phyloP scores from a whole-genome alignment of 2,329 filamentous ascomycete genomes.

The Cryphonectria carpinicola region DNA sequence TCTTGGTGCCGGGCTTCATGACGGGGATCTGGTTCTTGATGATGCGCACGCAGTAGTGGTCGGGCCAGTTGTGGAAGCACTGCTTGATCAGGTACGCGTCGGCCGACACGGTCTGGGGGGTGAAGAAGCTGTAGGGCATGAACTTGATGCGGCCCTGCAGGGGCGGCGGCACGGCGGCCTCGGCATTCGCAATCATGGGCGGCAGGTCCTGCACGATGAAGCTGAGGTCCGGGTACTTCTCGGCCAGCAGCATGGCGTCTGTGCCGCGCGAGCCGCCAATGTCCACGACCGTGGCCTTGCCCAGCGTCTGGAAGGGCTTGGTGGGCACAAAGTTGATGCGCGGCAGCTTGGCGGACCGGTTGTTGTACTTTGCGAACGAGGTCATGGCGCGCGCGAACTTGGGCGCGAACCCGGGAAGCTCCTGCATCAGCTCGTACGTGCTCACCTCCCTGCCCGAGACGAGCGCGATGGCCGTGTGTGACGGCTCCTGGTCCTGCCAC shows the following conservation, averaged over 20 bases:
- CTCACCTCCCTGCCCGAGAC: slow-evolving; percentile 3
- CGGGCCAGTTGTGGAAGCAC: slow-evolving; percentile 32
- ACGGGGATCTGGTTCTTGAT: slow-evolving; percentile 30
- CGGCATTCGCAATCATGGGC: not conserved
- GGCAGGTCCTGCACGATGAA: slow-evolving; percentile 23
- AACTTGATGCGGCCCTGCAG: slow-evolving; percentile 4
- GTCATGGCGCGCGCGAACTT: slow-evolving; percentile 20
- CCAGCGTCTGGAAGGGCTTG: slow-evolving; percentile 12
- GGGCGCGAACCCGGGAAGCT: slow-evolving; percentile 6
- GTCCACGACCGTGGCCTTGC: slow-evolving; percentile 17
- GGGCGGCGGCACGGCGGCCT: not conserved
- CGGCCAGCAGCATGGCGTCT: slow-evolving; percentile 4
- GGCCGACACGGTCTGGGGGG: slow-evolving; percentile 16
- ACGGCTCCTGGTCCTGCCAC: slow-evolving; percentile 19
- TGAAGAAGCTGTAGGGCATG: slow-evolving; percentile 18
- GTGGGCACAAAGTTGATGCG: slow-evolving; percentile 6
- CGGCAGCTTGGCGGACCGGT: slow-evolving; percentile 9
- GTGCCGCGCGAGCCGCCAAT: slow-evolving; percentile 20
- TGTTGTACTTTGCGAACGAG: slow-evolving; percentile 8
- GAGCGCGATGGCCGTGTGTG: slow-evolving; percentile 19
- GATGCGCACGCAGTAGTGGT: slow-evolving; percentile 31
- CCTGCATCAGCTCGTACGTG: slow-evolving; percentile 15
- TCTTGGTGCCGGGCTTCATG: slow-evolving; percentile 31
- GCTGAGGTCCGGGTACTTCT: slow-evolving; percentile 7
- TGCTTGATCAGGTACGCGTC: slow-evolving; percentile 32